Percentiles rank a stretch among this genome's conserved stretches.
These are phyloP conservation scores for Ascoidea asiatica DNA, from an alignment of 805 yeast species.

Conservation along the genomic window DNA sequence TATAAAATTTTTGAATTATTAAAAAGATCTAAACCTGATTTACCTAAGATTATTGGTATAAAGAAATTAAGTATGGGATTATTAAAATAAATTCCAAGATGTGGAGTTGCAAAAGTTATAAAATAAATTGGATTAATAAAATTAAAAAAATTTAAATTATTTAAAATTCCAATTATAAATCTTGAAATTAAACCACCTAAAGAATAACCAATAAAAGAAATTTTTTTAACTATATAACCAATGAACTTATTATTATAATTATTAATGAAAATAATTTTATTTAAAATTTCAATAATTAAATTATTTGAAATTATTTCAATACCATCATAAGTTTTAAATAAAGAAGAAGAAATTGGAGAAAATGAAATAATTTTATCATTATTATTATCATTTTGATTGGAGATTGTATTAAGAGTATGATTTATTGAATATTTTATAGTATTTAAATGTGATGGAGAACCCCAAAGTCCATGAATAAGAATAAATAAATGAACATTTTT, in stretches of 20 bases:
- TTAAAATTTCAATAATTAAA: conserved; percentile 30
- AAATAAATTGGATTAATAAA: conserved; percentile 46
- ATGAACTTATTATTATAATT: conserved; percentile 56
- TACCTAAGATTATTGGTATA: conserved; percentile 45
- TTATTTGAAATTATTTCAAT: conserved; percentile 59
- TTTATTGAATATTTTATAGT: conserved; percentile 30
- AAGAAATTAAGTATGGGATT: conserved; percentile 24
- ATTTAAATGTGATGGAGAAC: conserved; percentile 45
- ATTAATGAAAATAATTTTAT: conserved; percentile 18
- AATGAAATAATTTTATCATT: conserved; percentile 31
- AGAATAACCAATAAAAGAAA: conserved; percentile 79
- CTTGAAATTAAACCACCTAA: conserved; percentile 79
- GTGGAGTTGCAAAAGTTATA: conserved; percentile 69
- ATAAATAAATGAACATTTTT: conserved; percentile 46
- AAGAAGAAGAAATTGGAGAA: conserved; percentile 47
- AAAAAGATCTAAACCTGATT: conserved; percentile 68
- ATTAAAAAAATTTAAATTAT: conserved; percentile 39
- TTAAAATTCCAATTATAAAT: conserved; percentile 64
- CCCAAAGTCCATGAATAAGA: conserved; percentile 70
- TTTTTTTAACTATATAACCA: conserved; percentile 53
- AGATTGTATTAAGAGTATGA: conserved; percentile 19
- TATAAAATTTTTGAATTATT: conserved; percentile 33
- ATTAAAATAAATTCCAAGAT: conserved; percentile 45
- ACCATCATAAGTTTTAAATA: conserved; percentile 78
- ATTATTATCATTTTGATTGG: too few relatives aligned